Evolutionary conservation across 139 green algal species (phyloP), one percentile per base, ranked within the genome.

Genomic region (Picochlorum sp.): DNA sequence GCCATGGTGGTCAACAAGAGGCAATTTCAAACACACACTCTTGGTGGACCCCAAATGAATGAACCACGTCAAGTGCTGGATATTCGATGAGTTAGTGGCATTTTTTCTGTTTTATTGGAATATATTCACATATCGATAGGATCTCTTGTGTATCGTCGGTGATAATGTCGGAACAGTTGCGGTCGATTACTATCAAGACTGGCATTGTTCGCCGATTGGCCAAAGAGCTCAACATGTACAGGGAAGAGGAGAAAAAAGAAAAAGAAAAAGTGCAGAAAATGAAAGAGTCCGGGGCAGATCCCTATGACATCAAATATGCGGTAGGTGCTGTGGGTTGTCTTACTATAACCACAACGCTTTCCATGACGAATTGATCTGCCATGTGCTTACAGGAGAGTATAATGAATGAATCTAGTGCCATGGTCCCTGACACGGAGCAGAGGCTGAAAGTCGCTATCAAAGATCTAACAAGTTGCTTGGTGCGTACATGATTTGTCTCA

Each of bases 191-290:
- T 38, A 85, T 95, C 49, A 92, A 92, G 66, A 89, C 83, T 9
- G 78, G 54, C 6, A 85, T 67, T 24, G 60, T 92, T 0, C 85
- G 80, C 49, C 70, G 88, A 23, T 68, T 90, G 26, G 62, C 77
- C 18, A 96, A 96, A 57, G 89, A 96, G 75, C 54, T 92, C 14
- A 54, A 31, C 0, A 83, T 89, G 65, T 96, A 96, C 67, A 64
- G 76, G 15, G 77, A 86, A 45, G 89, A 96, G 58, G 51, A 78
- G 28, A 68, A 87, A 9, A 73, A 72, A 31, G 85, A 95, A 74
- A 58, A 79, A 37, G 66, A 66, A 2, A 75, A 75, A 11, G 81
- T 95, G n/a, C 77, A 88, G 10, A 77, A 77, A 44, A 80, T 96
- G 71, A 86, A 82, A 50, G 74, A 77, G 4, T 72, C 77, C 0